Conservation (phyloP, 768 basidiomycete genomes). For the Saitozyma sp. region DNA sequence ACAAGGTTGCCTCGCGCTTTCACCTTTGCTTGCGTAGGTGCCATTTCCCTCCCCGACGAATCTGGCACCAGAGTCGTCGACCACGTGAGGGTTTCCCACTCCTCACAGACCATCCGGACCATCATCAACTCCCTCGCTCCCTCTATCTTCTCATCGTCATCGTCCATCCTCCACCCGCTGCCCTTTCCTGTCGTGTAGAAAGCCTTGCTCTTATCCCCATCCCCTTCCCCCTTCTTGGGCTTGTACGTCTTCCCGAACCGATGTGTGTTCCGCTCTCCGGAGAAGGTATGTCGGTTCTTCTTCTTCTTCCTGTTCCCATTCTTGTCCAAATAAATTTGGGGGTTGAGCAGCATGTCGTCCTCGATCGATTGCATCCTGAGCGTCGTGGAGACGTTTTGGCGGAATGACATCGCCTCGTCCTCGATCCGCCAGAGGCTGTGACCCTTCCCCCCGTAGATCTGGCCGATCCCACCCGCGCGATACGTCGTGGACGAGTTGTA, state of each 20-base stretch:
- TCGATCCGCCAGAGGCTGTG: neutral
- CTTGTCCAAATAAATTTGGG: neutral
- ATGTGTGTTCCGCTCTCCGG: neutral
- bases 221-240: neutral
- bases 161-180: neutral
- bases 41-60: neutral
- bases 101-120: constrained; percentile 34
- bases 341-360: constrained; percentile 11
- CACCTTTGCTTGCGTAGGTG: neutral
- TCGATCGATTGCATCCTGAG: constrained; percentile 18
- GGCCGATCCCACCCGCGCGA: constrained; percentile 27
- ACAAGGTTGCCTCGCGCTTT: neutral
- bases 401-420: constrained; percentile 18
- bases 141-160: constrained; percentile 3
- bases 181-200: constrained; percentile 17
- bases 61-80: constrained; percentile 2
- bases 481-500: constrained; percentile 10
- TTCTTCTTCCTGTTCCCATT: constrained; percentile 60
- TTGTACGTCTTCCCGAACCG: constrained; percentile 11
- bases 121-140: constrained; percentile 33
- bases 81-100: constrained; percentile 36
- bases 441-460: constrained; percentile 29
- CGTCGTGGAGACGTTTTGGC: constrained; percentile 19
- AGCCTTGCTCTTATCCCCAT: constrained; percentile 10
- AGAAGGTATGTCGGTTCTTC: constrained; percentile 21